Evolutionary conservation across 768 basidiomycete genomes (phyloP).

Genomic region (Boletus bicolor): DNA sequence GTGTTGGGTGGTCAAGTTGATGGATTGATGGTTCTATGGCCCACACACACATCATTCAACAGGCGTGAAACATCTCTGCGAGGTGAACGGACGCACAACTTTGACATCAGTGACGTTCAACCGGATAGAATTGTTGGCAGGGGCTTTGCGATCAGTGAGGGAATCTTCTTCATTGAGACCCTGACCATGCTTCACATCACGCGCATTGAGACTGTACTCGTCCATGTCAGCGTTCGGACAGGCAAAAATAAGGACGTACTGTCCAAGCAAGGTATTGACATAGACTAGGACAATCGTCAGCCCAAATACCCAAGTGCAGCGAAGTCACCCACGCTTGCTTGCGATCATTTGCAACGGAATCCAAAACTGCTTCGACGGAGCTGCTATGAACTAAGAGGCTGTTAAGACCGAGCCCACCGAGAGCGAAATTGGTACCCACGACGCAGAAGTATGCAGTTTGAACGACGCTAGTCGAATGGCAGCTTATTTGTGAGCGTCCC

Average conservation of each 20-base stretch:
- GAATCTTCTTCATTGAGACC: constrained; percentile 29
- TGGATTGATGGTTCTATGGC: constrained; percentile 15
- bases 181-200: constrained; percentile 12
- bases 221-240: background rate
- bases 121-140: constrained; percentile 2
- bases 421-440: constrained; percentile 14
- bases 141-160: background rate
- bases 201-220: constrained; percentile 24
- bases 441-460: constrained; percentile 19
- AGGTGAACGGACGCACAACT: constrained; percentile 7
- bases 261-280: constrained; percentile 26
- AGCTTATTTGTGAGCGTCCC: background rate
- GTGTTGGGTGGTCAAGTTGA: constrained; percentile 7
- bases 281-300: constrained; percentile 21
- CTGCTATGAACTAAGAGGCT: constrained; percentile 19
- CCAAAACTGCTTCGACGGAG: constrained; percentile 24
- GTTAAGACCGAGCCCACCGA: background rate
- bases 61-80: background rate
- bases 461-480: constrained; percentile 7
- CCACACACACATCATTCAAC: background rate
- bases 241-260: constrained; percentile 13
- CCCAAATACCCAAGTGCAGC: background rate
- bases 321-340: constrained; percentile 19
- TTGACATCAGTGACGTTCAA: constrained; percentile 15
- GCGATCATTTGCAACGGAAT: constrained; percentile 27